Evolutionary conservation across 495 filamentous ascomycete genomes (phyloP).

Genomic region (Penicillium crystallinum): DNA sequence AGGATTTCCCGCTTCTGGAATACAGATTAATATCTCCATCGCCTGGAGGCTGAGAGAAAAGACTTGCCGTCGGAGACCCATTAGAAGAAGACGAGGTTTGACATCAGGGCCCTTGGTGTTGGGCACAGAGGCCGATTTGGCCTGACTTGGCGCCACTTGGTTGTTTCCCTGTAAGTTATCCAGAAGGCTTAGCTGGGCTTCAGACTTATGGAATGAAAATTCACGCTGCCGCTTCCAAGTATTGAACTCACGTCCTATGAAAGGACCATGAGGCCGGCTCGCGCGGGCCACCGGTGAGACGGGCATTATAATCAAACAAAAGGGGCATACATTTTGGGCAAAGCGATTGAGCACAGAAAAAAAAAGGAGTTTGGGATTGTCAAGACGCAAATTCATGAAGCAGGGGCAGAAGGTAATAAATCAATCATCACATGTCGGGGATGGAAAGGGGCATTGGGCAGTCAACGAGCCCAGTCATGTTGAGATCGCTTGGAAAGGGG

Average conservation of each 20-base stretch:
- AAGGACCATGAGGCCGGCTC: slow-evolving; percentile 8
- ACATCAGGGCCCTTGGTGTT: slow-evolving; percentile 37
- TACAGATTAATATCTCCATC: not conserved
- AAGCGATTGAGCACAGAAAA: not conserved
- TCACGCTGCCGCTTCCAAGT: slow-evolving; percentile 3
- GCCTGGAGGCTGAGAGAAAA: not conserved
- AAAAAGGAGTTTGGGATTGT: not conserved
- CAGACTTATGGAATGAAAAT: slow-evolving; percentile 17
- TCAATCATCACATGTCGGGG: slow-evolving; percentile 7
- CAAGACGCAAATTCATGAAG: not conserved
- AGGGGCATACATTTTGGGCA: slow-evolving; percentile 11
- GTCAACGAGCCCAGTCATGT: slow-evolving; percentile 1
- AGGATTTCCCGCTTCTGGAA: slow-evolving; percentile 89
- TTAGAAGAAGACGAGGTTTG: slow-evolving; percentile 87
- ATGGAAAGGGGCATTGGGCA: not conserved
- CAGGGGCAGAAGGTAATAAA: not conserved
- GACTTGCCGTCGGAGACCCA: slow-evolving; percentile 87
- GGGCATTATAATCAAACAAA: slow-evolving; percentile 1
- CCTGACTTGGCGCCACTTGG: slow-evolving; percentile 21
- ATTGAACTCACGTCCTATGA: slow-evolving; percentile 3
- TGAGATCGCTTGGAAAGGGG: not conserved
- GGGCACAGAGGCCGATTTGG: slow-evolving; percentile 25
- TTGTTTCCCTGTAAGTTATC: slow-evolving; percentile 32
- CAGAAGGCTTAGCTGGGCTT: slow-evolving; percentile 37
- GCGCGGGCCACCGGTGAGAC: slow-evolving; percentile 3